phyloP scores from a whole-genome alignment of 306 rosid species.

The Morella rubra region DNA sequence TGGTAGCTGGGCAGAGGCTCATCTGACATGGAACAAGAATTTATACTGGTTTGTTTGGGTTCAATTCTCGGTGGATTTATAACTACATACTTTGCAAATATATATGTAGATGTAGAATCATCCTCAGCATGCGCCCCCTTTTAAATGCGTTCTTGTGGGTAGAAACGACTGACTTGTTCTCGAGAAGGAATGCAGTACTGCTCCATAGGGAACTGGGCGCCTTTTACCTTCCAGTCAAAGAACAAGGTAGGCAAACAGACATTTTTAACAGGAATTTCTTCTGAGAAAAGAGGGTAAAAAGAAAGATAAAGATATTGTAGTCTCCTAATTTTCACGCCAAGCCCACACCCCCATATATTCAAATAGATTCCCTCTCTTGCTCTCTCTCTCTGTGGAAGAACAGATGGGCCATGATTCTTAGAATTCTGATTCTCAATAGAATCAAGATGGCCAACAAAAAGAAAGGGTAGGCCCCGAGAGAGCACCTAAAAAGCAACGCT shows the following conservation, averaged over 20 bases:
- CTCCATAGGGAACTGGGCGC: background rate
- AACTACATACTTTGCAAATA: background rate
- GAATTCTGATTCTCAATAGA: conserved; percentile 32
- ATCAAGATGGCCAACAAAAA: conserved; percentile 43
- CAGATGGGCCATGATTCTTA: conserved; percentile 21
- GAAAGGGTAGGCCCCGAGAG: conserved; percentile 35
- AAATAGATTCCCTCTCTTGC: conserved; percentile 32
- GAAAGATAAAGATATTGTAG: background rate
- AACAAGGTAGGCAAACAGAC: background rate
- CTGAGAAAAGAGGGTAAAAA: background rate
- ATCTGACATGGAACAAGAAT: background rate
- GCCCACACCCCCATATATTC: conserved; percentile 25
- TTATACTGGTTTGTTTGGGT: background rate
- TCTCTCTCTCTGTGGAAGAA: conserved; percentile 1
- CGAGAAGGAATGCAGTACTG: background rate
- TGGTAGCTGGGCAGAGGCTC: background rate
- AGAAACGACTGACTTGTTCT: background rate
- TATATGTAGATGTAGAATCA: background rate
- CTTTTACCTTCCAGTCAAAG: conserved; percentile 11
- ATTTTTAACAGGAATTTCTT: conserved; percentile 1
- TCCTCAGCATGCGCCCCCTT: background rate
- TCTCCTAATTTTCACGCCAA: conserved; percentile 33
- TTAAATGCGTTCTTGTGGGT: background rate
- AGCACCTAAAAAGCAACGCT: conserved; percentile 62
- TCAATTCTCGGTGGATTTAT: background rate